Evolutionary conservation across 129 eudicot genomes (phyloP).

Genomic region (Saposhnikovia divaricata): DNA sequence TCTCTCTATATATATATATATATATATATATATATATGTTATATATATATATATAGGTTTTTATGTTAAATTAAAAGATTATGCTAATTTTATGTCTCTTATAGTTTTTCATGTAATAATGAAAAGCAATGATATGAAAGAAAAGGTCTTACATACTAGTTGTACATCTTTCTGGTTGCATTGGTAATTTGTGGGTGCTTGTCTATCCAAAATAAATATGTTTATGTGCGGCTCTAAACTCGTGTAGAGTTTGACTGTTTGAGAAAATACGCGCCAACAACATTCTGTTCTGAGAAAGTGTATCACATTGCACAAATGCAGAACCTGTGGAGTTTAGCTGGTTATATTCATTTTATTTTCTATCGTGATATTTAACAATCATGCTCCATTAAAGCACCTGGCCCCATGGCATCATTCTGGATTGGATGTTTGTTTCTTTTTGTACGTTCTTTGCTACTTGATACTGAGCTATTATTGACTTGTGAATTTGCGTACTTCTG

Average conservation of each 20-base stretch:
- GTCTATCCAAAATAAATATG: neutral
- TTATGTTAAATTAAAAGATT: neutral
- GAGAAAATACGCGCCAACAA: neutral
- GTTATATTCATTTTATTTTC: neutral
- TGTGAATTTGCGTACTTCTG: constrained; percentile 10
- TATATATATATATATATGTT: no score
- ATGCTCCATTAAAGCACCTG: neutral
- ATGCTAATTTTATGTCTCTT: neutral
- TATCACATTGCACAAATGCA: neutral
- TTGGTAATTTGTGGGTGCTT: neutral
- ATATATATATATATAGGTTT: neutral
- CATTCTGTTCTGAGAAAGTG: neutral
- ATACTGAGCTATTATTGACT: constrained; percentile 5
- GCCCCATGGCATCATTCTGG: neutral
- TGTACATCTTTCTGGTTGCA: neutral
- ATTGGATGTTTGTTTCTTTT: neutral
- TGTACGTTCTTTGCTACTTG: neutral
- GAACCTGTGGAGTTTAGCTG: neutral
- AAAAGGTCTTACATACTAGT: neutral
- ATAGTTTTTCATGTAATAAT: neutral
- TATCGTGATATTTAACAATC: neutral
- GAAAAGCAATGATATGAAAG: neutral
- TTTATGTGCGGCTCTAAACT: neutral
- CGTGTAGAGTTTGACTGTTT: neutral
- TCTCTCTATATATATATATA: no score